Conservation (phyloP, 441 rosid genomes). For the Eutrema salsugineum region DNA sequence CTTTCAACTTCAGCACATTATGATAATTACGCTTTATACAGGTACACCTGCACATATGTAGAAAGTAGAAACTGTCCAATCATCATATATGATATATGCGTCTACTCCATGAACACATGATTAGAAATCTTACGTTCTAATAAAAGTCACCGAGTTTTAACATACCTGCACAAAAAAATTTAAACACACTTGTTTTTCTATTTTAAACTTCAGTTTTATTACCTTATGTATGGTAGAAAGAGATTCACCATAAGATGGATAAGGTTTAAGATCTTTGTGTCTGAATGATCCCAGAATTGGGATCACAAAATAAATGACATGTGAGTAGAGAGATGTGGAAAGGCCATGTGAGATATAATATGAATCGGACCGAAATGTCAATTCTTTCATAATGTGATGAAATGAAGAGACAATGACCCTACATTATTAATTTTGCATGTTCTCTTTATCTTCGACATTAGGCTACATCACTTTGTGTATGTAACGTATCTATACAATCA, state of each 20-base stretch:
- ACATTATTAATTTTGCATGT: slow-evolving; percentile 16
- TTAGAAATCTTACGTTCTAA: neutral
- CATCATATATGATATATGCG: neutral
- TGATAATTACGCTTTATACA: slow-evolving; percentile 16
- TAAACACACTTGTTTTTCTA: too few relatives aligned
- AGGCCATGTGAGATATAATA: slow-evolving; percentile 27
- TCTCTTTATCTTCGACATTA: slow-evolving; percentile 15
- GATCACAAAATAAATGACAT: slow-evolving; percentile 19
- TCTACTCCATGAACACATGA: neutral
- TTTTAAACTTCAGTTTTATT: neutral
- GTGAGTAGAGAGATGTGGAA: slow-evolving; percentile 25
- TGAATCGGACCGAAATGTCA: slow-evolving; percentile 15
- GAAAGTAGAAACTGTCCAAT: neutral
- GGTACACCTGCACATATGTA: slow-evolving; percentile 2
- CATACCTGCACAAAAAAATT: too few relatives aligned
- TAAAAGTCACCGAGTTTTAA: neutral
- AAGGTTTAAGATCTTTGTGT: slow-evolving; percentile 6
- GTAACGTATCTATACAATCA: slow-evolving; percentile 16
- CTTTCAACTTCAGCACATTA: neutral
- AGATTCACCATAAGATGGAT: neutral
- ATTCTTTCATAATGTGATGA: slow-evolving; percentile 5
- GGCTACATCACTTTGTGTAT: slow-evolving; percentile 4
- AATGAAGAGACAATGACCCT: slow-evolving; percentile 34
- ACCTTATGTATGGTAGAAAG: neutral
- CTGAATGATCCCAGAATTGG: neutral